Evolutionary conservation across 192 early-diverging fungal genomes (phyloP).

Genomic region (Linnemannia hyalina): DNA sequence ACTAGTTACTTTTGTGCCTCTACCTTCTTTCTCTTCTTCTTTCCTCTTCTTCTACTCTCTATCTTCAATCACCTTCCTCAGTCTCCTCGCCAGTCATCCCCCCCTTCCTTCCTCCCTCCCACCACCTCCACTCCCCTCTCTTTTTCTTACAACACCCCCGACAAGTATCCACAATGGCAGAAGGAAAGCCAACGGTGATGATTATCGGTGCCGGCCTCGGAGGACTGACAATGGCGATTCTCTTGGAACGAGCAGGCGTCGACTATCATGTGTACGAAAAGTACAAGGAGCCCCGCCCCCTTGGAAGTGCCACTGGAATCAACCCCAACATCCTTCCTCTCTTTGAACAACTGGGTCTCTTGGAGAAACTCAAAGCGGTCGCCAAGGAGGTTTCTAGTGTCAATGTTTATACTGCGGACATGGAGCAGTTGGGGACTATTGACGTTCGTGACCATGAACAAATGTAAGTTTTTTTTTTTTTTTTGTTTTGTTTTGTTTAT

Average conservation of each 20-base stretch:
- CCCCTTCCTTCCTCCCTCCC: not conserved
- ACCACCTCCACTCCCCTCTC: not conserved
- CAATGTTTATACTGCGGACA: conserved; percentile 1
- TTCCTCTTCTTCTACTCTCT: not conserved
- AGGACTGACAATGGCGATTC: conserved; percentile 20
- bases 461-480: not conserved
- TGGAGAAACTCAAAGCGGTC: conserved; percentile 8
- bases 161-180: conserved; percentile 2
- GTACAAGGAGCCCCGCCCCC: not conserved
- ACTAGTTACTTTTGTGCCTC: not conserved
- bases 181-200: conserved; percentile 10
- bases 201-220: conserved; percentile 25
- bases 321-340: conserved; percentile 14
- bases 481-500: too few species aligned
- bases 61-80: not conserved
- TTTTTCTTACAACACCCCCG: too few species aligned
- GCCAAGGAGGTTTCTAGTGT: not conserved
- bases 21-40: not conserved
- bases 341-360: conserved; percentile 30
- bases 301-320: conserved; percentile 15
- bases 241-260: conserved; percentile 16
- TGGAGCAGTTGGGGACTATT: not conserved
- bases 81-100: not conserved
- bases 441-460: not conserved
- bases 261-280: conserved; percentile 19